A percentile compares a stretch with the other conserved stretches of the same genome.
Evolutionary conservation across 208 protist species (phyloP).

Genomic region (Strigomonas oncopelti): DNA sequence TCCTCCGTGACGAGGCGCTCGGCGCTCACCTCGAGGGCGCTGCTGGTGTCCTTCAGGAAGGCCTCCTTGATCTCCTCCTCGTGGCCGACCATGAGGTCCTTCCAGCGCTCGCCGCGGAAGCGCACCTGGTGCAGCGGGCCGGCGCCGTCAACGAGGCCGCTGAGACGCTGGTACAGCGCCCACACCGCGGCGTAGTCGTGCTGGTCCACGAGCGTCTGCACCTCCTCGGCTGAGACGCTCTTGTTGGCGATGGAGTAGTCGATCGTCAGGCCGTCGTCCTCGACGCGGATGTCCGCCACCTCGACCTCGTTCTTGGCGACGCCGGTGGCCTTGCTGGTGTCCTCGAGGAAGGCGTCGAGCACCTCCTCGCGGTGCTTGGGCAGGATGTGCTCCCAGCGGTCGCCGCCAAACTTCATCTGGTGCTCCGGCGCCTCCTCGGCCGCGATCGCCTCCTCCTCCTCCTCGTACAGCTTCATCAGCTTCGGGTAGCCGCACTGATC

Average conservation of each 20-base stretch:
- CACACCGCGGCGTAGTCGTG: conserved; percentile 54
- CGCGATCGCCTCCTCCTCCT: conserved; percentile 25
- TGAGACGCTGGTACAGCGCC: conserved; percentile 42
- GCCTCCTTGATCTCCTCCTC: conserved; percentile 20
- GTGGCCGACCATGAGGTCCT: conserved; percentile 22
- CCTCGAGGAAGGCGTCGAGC: conserved; percentile 44
- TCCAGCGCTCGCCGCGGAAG: conserved; percentile 53
- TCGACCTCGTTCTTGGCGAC: conserved; percentile 27
- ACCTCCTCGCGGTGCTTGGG: conserved; percentile 29
- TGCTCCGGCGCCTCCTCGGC: conserved; percentile 11
- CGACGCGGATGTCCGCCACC: conserved; percentile 27
- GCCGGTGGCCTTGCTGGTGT: conserved; percentile 38
- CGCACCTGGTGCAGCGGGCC: conserved; percentile 16
- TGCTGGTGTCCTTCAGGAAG: conserved; percentile 42
- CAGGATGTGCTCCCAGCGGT: conserved; percentile 21
- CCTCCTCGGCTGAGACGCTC: conserved; percentile 29
- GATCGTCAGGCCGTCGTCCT: conserved; percentile 45
- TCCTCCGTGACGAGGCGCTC: conserved; percentile 25
- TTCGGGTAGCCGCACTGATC: conserved; percentile 41
- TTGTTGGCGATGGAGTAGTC: conserved; percentile 31
- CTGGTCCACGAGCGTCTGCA: conserved; percentile 34
- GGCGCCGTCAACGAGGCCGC: conserved; percentile 30
- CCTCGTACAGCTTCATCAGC: conserved; percentile 53
- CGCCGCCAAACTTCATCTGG: conserved; percentile 10
- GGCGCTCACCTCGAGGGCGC: conserved; percentile 26